phyloP scores from a whole-genome alignment of 805 yeast species.

The Starmerella bacillaris region DNA sequence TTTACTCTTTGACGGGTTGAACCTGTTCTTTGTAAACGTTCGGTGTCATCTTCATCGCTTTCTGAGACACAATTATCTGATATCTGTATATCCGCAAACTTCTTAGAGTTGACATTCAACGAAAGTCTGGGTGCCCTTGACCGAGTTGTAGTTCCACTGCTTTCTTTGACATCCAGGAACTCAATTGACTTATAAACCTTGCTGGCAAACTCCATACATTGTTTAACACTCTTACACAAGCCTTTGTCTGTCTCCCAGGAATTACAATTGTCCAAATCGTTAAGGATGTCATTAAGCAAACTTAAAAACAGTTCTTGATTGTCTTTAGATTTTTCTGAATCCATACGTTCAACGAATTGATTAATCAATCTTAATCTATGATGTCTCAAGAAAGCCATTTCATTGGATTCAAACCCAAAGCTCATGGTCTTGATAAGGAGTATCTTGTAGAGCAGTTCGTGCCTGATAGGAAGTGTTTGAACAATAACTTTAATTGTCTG shows the following conservation, averaged over 20 bases:
- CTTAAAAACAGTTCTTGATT: neutral
- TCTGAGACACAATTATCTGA: too few species aligned
- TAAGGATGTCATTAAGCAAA: constrained; percentile 4
- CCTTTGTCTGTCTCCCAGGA: constrained; percentile 2
- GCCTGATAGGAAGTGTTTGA: constrained; percentile 5
- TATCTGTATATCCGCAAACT: too few species aligned
- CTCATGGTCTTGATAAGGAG: constrained; percentile 10
- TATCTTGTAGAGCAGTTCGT: constrained; percentile 12
- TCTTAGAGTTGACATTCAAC: neutral
- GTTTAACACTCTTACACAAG: neutral
- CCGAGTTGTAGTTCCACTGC: neutral
- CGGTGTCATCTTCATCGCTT: neutral
- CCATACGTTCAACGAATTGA: constrained; percentile 8
- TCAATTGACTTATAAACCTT: neutral
- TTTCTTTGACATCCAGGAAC: neutral
- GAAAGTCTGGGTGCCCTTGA: neutral
- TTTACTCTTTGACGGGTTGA: neutral
- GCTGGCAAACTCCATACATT: neutral
- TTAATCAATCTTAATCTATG: constrained; percentile 11
- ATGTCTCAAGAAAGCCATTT: constrained; percentile 7
- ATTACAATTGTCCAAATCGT: constrained; percentile 7
- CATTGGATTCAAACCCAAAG: constrained; percentile 3
- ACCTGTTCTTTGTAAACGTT: too few species aligned
- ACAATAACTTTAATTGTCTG: constrained; percentile 9
- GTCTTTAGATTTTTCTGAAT: neutral